These are phyloP conservation scores for Pythium biforme DNA, from an alignment of 352 stramenopile genomes.

Conservation along the genomic window DNA sequence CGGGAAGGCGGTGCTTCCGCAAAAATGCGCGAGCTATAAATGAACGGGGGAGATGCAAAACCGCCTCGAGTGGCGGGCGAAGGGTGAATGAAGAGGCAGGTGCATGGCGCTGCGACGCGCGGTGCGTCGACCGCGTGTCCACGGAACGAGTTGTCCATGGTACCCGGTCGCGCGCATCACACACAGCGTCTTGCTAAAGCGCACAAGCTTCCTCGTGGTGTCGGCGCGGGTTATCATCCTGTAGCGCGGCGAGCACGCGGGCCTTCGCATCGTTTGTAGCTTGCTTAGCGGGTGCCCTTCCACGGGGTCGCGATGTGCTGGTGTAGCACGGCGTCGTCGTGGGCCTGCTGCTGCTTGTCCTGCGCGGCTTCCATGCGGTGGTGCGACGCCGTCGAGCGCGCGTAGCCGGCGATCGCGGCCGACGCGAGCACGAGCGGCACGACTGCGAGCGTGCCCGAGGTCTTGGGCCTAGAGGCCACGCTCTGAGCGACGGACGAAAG, in stretches of 20 bases:
- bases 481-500: slow-evolving; percentile 21
- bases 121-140: no score
- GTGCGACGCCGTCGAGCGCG: slow-evolving; percentile 44
- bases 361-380: slow-evolving; percentile 37
- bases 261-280: no score
- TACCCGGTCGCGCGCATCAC: no score
- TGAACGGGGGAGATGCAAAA: neutral
- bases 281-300: slow-evolving; percentile 64
- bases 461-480: slow-evolving; percentile 30
- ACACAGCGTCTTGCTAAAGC: no score
- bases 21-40: slow-evolving; percentile 1
- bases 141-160: no score
- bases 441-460: slow-evolving; percentile 40
- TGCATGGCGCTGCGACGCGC: neutral
- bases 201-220: neutral
- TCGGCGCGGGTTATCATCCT: neutral
- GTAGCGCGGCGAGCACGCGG: neutral
- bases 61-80: neutral
- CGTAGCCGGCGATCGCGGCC: slow-evolving; percentile 62
- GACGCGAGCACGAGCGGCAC: slow-evolving; percentile 63
- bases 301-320: slow-evolving; percentile 63
- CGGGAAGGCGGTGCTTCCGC: slow-evolving; percentile 1
- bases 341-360: slow-evolving; percentile 33
- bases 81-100: neutral
- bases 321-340: slow-evolving; percentile 49